Evolutionary conservation across 2,329 filamentous ascomycete species (phyloP).

Genomic region (Verticillium longisporum): DNA sequence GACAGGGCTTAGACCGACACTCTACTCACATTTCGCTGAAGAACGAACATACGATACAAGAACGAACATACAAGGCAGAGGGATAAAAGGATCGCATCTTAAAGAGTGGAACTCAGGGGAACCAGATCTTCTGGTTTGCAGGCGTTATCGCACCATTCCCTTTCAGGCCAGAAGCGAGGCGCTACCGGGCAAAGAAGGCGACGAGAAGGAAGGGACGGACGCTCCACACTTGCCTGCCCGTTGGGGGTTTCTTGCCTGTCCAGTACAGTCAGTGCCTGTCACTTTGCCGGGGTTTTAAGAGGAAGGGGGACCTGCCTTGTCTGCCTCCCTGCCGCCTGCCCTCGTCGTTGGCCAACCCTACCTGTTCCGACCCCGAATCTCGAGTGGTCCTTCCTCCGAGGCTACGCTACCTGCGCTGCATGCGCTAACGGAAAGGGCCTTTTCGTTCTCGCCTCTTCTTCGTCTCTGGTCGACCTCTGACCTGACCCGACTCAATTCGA

Average conservation of each 20-base stretch:
- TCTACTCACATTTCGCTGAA: no score
- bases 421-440: not conserved
- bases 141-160: not conserved
- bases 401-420: not conserved
- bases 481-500: not conserved
- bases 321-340: not conserved
- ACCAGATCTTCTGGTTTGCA: constrained; percentile 8
- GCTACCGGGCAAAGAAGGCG: not conserved
- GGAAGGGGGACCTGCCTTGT: no score
- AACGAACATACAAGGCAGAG: not conserved
- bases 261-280: no score
- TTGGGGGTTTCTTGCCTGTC: not conserved
- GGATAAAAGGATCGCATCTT: constrained; percentile 7
- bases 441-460: not conserved
- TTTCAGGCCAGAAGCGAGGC: not conserved
- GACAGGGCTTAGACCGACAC: no score
- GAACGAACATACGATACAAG: no score
- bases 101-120: constrained; percentile 11
- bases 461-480: not conserved
- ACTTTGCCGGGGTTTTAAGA: no score
- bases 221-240: not conserved
- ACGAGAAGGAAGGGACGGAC: not conserved
- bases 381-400: not conserved
- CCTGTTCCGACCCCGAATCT: not conserved
- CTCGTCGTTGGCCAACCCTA: not conserved